phyloP scores from a whole-genome alignment of 345 rosid species.

The Eucalyptus marginata region DNA sequence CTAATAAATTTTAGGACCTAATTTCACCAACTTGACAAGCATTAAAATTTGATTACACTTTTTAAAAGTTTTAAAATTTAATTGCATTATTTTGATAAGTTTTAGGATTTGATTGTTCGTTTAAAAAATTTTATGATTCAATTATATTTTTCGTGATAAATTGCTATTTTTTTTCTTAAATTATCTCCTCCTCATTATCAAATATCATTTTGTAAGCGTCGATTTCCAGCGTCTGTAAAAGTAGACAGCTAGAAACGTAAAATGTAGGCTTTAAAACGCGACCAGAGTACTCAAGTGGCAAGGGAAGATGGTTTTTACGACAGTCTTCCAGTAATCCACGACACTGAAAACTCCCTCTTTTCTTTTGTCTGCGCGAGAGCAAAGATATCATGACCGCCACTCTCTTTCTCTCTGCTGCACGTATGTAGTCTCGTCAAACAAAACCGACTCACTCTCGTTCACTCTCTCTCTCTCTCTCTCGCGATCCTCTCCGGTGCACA shows the following conservation, averaged over 20 bases:
- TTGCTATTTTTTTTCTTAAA: not conserved
- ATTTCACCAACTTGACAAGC: no score
- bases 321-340: not conserved
- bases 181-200: not conserved
- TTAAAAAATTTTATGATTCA: no score
- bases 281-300: not conserved
- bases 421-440: not conserved
- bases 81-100: no score
- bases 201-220: not conserved
- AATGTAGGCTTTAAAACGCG: not conserved
- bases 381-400: not conserved
- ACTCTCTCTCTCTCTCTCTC: not conserved
- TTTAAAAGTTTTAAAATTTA: no score
- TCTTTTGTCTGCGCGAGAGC: not conserved
- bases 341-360: not conserved
- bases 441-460: not conserved
- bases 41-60: no score
- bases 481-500: not conserved
- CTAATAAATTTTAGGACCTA: no score
- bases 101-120: no score
- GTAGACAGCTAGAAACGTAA: not conserved
- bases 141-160: not conserved
- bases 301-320: not conserved
- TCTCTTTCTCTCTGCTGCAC: not conserved
- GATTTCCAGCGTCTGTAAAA: not conserved